Evolutionary conservation across 768 basidiomycete genomes (phyloP), one percentile per base, ranked within the genome.

Genomic region (Pleurotus platypus): DNA sequence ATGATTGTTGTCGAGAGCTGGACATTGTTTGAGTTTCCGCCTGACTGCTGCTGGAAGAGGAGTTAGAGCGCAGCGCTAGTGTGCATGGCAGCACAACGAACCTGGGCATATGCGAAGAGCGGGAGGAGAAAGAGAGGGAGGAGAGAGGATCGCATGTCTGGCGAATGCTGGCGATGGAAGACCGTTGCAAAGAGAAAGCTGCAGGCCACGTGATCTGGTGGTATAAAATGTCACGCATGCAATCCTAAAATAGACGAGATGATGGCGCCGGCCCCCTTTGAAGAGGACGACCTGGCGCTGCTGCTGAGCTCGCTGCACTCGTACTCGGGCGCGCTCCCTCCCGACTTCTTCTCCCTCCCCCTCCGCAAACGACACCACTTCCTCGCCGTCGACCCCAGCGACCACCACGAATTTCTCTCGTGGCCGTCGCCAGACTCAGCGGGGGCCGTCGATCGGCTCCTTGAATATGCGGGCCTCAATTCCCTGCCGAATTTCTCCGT

Each of bases 331-430:
- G 2, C 64, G 71, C 5, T 91, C 39, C 87, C 89, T 1, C 71
- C 76, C 0, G 79, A 86, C 66, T 76, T 90, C 47, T 62, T 90
- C 57, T 89, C 87, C 1, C 68, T 67, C 4, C 72, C 81, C 16
- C 79, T 89, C 30, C 73, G 75, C 2, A 83, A 88, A 66, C 76
- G 89, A 38, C 88, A 89, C 66, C 79, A 75, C 63, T 86, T 87
- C 68, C 82, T 91, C 47, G 64, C 70, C 16, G 71, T 90, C 57
- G 67, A 76, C 24, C 75, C 80, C 7, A 72, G 80, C 22, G 70
- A 81, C 61, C 73, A 80, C 7, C 60, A 69, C 35, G 73, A 80
- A 2, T 91, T 91, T 66, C 75, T 91, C 46, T 80, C 79, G 61
- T 91, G 89, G 89, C 86, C 89, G 8, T 74, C 78, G 3, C 62